A percentile compares a stretch with the other conserved stretches of the same genome.
phyloP scores from a whole-genome alignment of 75 land plant species.

The Ceratopteris richardii region DNA sequence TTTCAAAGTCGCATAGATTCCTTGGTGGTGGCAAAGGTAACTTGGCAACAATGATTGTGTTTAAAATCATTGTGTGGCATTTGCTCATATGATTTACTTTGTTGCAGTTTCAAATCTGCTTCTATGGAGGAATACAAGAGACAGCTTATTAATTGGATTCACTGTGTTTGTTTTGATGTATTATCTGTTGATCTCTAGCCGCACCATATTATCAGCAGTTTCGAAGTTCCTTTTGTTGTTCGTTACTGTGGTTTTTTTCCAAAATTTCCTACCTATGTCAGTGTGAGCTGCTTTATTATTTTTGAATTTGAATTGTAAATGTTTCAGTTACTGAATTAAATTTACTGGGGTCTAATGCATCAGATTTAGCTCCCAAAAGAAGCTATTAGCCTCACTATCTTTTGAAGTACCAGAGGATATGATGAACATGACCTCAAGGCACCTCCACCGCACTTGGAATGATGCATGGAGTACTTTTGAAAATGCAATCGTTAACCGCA shows the following conservation, averaged over 20 bases:
- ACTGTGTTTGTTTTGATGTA: slow-evolving; percentile 34
- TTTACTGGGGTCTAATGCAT: neutral
- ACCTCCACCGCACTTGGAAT: neutral
- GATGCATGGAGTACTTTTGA: neutral
- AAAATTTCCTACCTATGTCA: slow-evolving; percentile 47
- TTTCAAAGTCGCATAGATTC: slow-evolving; percentile 47
- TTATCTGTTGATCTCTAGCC: slow-evolving; percentile 44
- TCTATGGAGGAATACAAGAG: slow-evolving; percentile 71
- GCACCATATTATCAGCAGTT: slow-evolving; percentile 45
- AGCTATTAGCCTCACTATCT: neutral
- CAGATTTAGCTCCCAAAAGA: slow-evolving; percentile 34
- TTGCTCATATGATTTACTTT: neutral
- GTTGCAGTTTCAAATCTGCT: slow-evolving; percentile 67
- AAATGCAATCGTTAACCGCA: neutral
- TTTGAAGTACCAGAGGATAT: slow-evolving; percentile 3
- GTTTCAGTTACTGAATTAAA: neutral
- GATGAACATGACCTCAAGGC: neutral
- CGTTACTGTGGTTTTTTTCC: slow-evolving; percentile 40
- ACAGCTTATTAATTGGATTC: slow-evolving; percentile 32
- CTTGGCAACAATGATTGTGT: neutral
- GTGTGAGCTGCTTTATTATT: slow-evolving; percentile 28
- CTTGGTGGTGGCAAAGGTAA: slow-evolving; percentile 66
- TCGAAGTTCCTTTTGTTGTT: slow-evolving; percentile 43
- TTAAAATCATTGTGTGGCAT: neutral
- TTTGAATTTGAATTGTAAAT: neutral